Evolutionary conservation across 345 rosid species (phyloP), one percentile per base, ranked within the genome.

Genomic region (Dipteronia sinensis): DNA sequence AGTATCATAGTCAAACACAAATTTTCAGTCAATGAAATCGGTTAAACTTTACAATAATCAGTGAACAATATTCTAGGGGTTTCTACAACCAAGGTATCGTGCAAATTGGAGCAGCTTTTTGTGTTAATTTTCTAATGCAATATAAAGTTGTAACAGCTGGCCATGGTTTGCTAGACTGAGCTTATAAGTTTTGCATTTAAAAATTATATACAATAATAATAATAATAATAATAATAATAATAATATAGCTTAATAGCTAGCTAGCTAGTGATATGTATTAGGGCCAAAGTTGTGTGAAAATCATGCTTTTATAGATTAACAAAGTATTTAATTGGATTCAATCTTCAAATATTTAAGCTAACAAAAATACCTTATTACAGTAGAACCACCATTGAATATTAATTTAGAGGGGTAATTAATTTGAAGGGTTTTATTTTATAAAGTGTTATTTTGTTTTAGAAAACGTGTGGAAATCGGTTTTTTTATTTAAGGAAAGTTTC

Each of bases 51-150:
- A 49, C 17, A 49, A 49, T 58, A 8, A 38, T 16, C 17, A 65
- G 56, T 16, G 19, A 27, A 47, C 70, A 64, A 63, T 63, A 25
- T 22, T 74, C 29, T 49, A 64, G 77, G 77, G 59, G 12, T 49
- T 63, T 65, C 47, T 19, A 4, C 42, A n/a, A 16, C 46, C 42
- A 73, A 59, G 9, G 27, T 9, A n/a, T 40, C 42, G 23, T 63
- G 46, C 17, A 74, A 63, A 23, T 44, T 73, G 12, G 19, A 73
- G 76, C 67, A 46, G 76, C 67, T 74, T 40, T 67, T 68, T 67
- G 46, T 72, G 16, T 58, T 29, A 40, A 38, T 46, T 74, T 63
- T 47, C 19, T 38, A 59, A 59, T 42, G 47, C 34, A 58, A 23
- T 46, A 62, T 58, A 38, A 59, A 20, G 22, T 29, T 61, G 27